A percentile compares a stretch with the other conserved stretches of the same genome.
These are phyloP conservation scores for Ophiosphaerella herpotricha DNA, from an alignment of 2,329 filamentous ascomycete genomes.

Conservation along the genomic window DNA sequence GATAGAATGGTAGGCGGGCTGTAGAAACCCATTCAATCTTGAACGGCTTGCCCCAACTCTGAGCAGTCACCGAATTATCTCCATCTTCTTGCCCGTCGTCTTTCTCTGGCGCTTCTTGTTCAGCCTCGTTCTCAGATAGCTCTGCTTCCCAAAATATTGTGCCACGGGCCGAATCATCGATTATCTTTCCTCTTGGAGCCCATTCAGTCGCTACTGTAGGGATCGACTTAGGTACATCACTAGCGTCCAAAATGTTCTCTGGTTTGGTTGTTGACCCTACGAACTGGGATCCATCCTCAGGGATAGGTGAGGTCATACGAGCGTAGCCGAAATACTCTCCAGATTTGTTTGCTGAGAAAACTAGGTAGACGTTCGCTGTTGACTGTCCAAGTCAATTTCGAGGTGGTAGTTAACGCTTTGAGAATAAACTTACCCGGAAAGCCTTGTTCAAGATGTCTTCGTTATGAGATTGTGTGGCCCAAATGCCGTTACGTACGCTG, in stretches of 20 bases:
- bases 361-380: slow-evolving; percentile 82
- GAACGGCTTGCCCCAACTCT: slow-evolving; percentile 90
- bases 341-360: slow-evolving; percentile 97
- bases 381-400: slow-evolving; percentile 55
- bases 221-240: slow-evolving; percentile 78
- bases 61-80: slow-evolving; percentile 46
- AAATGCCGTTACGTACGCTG: slow-evolving; percentile 84
- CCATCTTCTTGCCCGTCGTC: slow-evolving; percentile 46
- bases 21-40: slow-evolving; percentile 89
- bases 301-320: slow-evolving; percentile 83
- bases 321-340: slow-evolving; percentile 97
- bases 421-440: slow-evolving; percentile 66
- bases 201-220: slow-evolving; percentile 76
- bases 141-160: slow-evolving; percentile 97
- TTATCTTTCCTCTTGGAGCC: slow-evolving; percentile 81
- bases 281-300: slow-evolving; percentile 65
- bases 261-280: slow-evolving; percentile 63
- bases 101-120: slow-evolving; percentile 52
- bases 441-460: slow-evolving; percentile 82
- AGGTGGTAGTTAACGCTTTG: too few species aligned
- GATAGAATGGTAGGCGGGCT: slow-evolving; percentile 81
- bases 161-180: slow-evolving; percentile 89
- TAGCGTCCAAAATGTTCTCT: slow-evolving; percentile 58
- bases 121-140: slow-evolving; percentile 58
- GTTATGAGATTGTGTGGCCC: slow-evolving; percentile 95